phyloP scores from a whole-genome alignment of 139 green algal species.

The Micractinium conductrix region DNA sequence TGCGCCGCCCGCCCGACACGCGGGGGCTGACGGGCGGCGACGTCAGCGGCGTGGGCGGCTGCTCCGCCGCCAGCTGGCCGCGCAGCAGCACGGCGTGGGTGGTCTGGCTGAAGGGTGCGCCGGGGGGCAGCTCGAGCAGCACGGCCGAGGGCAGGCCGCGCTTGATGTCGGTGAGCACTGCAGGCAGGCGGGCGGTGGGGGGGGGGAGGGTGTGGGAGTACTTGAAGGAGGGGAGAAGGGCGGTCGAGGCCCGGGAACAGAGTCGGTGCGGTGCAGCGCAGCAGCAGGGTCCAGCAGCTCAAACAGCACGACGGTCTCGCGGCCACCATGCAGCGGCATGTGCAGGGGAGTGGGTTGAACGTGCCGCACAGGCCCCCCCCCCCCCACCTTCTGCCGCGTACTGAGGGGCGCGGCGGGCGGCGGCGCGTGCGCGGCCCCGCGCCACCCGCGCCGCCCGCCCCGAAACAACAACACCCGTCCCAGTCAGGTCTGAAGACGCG shows the following conservation, averaged over 20 bases:
- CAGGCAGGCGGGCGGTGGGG: background rate
- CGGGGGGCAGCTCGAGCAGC: slow-evolving; percentile 45
- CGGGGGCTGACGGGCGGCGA: background rate
- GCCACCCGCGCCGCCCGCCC: background rate
- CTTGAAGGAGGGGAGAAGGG: background rate
- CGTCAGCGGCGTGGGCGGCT: background rate
- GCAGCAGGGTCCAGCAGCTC: background rate
- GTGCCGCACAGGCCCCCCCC: no score
- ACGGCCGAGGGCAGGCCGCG: slow-evolving; percentile 38
- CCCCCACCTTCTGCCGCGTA: slow-evolving; percentile 10
- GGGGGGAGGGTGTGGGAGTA: background rate
- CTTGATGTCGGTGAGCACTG: slow-evolving; percentile 37
- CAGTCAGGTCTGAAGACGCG: no score
- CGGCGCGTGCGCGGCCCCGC: background rate
- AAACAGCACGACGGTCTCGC: no score
- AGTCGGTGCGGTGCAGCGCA: no score
- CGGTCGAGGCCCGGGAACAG: no score
- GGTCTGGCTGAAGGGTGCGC: slow-evolving; percentile 6
- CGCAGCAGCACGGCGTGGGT: slow-evolving; percentile 46
- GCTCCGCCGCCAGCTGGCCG: slow-evolving; percentile 7
- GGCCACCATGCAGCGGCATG: no score
- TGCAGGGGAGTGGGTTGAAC: no score
- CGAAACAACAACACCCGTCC: background rate
- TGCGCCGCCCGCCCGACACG: background rate
- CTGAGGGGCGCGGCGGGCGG: slow-evolving; percentile 5